Percentiles rank a stretch among this genome's conserved stretches.
Conservation (phyloP, 805 yeast species). For the Tetrapisispora nanseiensis region DNA sequence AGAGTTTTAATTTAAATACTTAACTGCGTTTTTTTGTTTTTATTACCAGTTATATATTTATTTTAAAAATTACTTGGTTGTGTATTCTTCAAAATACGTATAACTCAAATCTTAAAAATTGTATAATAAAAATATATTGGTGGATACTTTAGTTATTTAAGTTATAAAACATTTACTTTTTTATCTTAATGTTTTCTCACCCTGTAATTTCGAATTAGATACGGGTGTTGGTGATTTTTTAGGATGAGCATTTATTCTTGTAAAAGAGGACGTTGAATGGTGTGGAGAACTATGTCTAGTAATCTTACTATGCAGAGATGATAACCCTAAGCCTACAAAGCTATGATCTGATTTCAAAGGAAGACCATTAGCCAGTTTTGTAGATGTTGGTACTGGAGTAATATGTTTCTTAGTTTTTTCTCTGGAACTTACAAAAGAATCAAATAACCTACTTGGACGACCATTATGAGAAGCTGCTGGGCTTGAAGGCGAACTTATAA, state of each 20-base stretch:
- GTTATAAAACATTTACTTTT: not conserved
- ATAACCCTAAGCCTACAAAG: slow-evolving; percentile 11
- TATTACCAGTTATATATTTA: no score
- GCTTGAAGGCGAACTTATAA: not conserved
- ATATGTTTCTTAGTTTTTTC: slow-evolving; percentile 8
- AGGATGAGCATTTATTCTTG: not conserved
- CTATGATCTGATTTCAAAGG: slow-evolving; percentile 16
- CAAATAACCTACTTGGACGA: slow-evolving; percentile 24
- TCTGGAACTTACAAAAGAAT: slow-evolving; percentile 24
- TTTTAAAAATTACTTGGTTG: no score
- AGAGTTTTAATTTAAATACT: not conserved
- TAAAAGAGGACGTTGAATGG: slow-evolving; percentile 2
- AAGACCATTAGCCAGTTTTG: slow-evolving; percentile 29
- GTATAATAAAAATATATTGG: no score
- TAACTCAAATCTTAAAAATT: not conserved
- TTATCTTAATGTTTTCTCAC: slow-evolving; percentile 21
- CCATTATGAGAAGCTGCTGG: not conserved
- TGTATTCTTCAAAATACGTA: no score
- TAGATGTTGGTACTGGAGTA: slow-evolving; percentile 24
- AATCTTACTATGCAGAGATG: not conserved
- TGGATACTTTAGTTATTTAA: not conserved
- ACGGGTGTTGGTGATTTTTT: slow-evolving; percentile 26
- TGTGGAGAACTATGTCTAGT: slow-evolving; percentile 3
- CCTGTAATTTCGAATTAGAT: slow-evolving; percentile 52
- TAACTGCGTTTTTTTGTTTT: not conserved